Percentiles rank a stretch among this genome's conserved stretches.
Evolutionary conservation across 1,284 basidiomycete genomes (phyloP).

Genomic region (Cryptococcus sp.): DNA sequence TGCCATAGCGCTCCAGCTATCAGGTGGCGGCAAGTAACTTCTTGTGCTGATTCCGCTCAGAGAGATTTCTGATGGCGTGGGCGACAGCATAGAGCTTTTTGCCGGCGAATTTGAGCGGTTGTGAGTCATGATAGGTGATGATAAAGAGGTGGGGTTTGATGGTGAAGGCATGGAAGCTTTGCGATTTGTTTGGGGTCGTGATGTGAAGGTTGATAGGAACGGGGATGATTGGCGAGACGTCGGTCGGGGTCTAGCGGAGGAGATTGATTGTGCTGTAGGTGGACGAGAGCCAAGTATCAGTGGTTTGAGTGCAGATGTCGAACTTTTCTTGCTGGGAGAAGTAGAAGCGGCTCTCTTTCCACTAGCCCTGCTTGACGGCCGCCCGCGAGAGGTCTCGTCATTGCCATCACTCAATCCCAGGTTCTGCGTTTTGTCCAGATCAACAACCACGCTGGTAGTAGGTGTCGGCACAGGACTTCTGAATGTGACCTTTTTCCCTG

Average conservation of each 20-base stretch:
- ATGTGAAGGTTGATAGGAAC: conserved; percentile 9
- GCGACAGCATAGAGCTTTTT: conserved; percentile 21
- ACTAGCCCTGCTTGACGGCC: conserved; percentile 4
- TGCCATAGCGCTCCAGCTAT: conserved; percentile 93
- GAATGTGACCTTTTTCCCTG: conserved; percentile 39
- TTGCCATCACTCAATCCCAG: background rate
- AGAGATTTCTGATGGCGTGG: conserved; percentile 29
- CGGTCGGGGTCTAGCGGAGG: conserved; percentile 16
- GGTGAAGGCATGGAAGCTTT: conserved; percentile 24
- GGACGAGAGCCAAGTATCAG: conserved; percentile 6
- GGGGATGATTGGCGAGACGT: conserved; percentile 20
- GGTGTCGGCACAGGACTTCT: conserved; percentile 38
- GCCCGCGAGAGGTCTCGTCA: conserved; percentile 1
- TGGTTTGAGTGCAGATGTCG: conserved; percentile 6
- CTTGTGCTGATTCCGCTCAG: conserved; percentile 12
- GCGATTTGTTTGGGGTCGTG: conserved; percentile 17
- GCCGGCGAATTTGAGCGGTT: conserved; percentile 8
- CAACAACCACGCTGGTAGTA: conserved; percentile 26
- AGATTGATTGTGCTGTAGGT: conserved; percentile 9
- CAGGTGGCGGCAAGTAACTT: conserved; percentile 59
- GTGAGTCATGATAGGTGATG: background rate
- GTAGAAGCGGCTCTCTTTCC: conserved; percentile 1
- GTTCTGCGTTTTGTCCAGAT: conserved; percentile 1
- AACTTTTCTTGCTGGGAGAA: conserved; percentile 11
- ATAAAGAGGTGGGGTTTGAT: background rate